Evolutionary conservation across 495 filamentous ascomycete genomes (phyloP).

Genomic region (Podospora pseudocomata): DNA sequence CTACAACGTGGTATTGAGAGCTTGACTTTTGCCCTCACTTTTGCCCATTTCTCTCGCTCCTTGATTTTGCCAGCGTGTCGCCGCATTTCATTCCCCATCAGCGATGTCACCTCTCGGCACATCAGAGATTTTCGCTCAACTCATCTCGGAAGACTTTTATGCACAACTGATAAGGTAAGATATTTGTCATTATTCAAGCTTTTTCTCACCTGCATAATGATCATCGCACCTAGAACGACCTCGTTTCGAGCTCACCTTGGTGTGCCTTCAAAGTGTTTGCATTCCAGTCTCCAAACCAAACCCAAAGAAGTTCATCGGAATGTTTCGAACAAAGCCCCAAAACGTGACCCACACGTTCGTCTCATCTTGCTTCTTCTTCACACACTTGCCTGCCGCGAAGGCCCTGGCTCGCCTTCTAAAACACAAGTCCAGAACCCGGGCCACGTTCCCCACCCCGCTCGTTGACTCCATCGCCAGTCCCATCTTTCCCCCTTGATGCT

Average conservation of each 20-base stretch:
- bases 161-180: not conserved
- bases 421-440: not conserved
- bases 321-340: not conserved
- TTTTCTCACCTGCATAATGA: not conserved
- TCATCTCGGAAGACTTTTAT: not conserved
- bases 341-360: not conserved
- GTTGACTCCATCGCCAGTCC: not conserved
- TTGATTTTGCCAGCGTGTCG: not conserved
- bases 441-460: no score
- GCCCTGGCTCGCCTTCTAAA: not conserved
- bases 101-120: not conserved
- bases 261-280: not conserved
- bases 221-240: not conserved
- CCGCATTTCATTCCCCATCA: not conserved
- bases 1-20: not conserved
- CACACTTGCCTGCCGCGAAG: not conserved
- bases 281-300: not conserved
- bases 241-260: no score
- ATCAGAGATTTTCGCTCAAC: not conserved
- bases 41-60: not conserved
- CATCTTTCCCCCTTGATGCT: not conserved
- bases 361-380: not conserved
- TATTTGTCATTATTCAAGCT: not conserved
- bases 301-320: not conserved
- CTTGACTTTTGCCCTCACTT: not conserved